These are phyloP conservation scores for Spatholobus suberectus DNA, from an alignment of 306 rosid species.

Conservation along the genomic window DNA sequence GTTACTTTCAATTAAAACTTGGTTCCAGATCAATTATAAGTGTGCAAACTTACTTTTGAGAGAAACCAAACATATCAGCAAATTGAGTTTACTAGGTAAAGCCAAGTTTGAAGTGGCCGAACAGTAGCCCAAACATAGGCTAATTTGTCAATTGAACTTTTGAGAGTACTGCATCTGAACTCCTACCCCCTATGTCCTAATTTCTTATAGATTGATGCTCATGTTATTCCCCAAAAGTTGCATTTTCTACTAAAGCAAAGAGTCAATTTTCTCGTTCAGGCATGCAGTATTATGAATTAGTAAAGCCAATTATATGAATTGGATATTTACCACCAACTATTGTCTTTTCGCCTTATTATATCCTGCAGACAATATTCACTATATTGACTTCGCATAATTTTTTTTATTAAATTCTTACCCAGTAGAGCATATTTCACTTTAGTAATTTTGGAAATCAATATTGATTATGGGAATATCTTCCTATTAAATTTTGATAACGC, in stretches of 20 bases:
- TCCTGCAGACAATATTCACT: not conserved
- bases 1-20: too few relatives aligned
- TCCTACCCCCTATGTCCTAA: not conserved
- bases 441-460: not conserved
- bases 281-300: not conserved
- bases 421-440: not conserved
- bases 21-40: too few relatives aligned
- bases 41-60: too few relatives aligned
- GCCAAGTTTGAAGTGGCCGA: too few relatives aligned
- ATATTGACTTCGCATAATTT: not conserved
- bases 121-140: too few relatives aligned
- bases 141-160: not conserved
- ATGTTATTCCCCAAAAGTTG: not conserved
- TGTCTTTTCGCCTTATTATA: not conserved
- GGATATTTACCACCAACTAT: not conserved
- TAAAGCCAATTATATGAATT: not conserved
- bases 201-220: not conserved
- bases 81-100: too few relatives aligned
- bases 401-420: not conserved
- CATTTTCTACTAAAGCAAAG: not conserved
- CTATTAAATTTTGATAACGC: constrained; percentile 43
- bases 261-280: not conserved
- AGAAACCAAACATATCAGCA: too few relatives aligned
- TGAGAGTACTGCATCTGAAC: not conserved
- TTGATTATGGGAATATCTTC: constrained; percentile 13